Conservation (phyloP, 2,329 filamentous ascomycete species). For the Chaetomiaceae sp. region DNA sequence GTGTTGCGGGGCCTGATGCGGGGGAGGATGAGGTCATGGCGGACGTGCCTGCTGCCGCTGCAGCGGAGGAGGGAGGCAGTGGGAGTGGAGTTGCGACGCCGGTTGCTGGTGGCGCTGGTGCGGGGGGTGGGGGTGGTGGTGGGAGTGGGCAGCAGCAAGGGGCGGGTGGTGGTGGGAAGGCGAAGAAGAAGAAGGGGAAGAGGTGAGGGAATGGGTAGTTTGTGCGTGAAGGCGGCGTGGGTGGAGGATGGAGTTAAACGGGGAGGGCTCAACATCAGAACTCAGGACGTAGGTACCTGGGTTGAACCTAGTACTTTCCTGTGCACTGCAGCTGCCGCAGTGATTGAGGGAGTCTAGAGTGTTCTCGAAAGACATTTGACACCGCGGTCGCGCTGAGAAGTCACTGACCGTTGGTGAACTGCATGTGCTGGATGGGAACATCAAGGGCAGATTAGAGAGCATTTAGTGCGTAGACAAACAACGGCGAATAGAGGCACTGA, state of each 20-base stretch:
- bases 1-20: not conserved
- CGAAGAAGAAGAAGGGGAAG: conserved; percentile 69
- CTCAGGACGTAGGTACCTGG: too few species aligned
- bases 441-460: too few species aligned
- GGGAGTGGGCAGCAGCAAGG: too few species aligned
- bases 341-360: too few species aligned
- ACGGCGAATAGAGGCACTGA: too few species aligned
- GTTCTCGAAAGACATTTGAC: too few species aligned
- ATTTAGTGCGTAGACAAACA: too few species aligned
- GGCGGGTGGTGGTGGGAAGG: conserved; percentile 45
- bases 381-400: too few species aligned
- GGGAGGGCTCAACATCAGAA: not conserved
- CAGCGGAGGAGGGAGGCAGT: conserved; percentile 23
- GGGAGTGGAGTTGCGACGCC: conserved; percentile 31
- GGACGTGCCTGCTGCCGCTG: conserved; percentile 31
- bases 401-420: too few species aligned
- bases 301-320: too few species aligned
- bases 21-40: conserved; percentile 39
- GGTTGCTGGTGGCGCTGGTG: conserved; percentile 14
- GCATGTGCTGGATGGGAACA: too few species aligned
- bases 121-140: conserved; percentile 29
- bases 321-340: too few species aligned
- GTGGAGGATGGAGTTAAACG: not conserved
- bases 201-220: conserved; percentile 39
- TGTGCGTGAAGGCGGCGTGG: not conserved